Conservation (phyloP, 1,284 basidiomycete species). For the Porodaedalea pini region DNA sequence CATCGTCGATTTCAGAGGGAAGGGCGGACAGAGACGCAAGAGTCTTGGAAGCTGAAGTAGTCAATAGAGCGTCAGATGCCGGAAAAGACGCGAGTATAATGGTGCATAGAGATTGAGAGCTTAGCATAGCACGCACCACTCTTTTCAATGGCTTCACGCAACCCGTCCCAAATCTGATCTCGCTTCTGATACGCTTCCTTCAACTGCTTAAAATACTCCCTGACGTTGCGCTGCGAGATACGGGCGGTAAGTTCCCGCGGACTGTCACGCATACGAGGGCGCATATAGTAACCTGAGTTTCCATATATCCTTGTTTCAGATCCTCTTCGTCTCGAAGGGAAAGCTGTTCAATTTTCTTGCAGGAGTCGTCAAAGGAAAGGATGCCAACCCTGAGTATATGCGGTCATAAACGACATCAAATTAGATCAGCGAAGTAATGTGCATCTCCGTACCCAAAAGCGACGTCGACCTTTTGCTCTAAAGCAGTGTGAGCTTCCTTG, state of each 20-base stretch:
- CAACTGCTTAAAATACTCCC: slow-evolving; percentile 38
- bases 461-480: slow-evolving; percentile 48
- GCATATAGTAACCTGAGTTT: slow-evolving; percentile 36
- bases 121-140: slow-evolving; percentile 37
- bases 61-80: neutral
- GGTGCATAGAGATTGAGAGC: slow-evolving; percentile 10
- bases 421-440: neutral
- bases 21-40: slow-evolving; percentile 7
- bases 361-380: slow-evolving; percentile 49
- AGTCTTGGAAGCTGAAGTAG: slow-evolving; percentile 6
- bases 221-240: slow-evolving; percentile 28
- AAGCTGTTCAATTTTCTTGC: slow-evolving; percentile 47
- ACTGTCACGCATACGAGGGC: neutral
- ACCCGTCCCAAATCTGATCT: slow-evolving; percentile 43
- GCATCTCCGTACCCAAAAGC: slow-evolving; percentile 39
- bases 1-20: slow-evolving; percentile 16
- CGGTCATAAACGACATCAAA: neutral
- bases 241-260: slow-evolving; percentile 29
- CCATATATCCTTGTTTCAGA: slow-evolving; percentile 36
- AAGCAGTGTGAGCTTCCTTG: slow-evolving; percentile 38
- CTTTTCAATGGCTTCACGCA: slow-evolving; percentile 40
- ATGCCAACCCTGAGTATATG: slow-evolving; percentile 25
- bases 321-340: slow-evolving; percentile 42
- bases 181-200: slow-evolving; percentile 43
- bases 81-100: neutral